Percentiles rank a stretch among this genome's conserved stretches.
phyloP scores from a whole-genome alignment of 2,329 filamentous ascomycete genomes.

The Fusarium anguioides region DNA sequence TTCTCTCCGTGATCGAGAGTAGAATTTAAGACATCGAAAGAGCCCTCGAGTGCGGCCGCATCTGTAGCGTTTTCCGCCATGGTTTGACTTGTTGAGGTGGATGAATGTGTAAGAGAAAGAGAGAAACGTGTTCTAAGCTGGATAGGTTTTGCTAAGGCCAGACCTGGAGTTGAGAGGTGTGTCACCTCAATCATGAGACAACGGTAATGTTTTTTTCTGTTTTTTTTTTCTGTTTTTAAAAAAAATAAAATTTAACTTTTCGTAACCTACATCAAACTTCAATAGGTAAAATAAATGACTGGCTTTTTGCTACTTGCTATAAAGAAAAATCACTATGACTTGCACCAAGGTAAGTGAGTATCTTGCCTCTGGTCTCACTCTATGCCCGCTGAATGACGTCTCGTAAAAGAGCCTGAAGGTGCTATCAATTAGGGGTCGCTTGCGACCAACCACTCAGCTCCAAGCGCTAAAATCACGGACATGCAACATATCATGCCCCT shows the following conservation, averaged over 20 bases:
- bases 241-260: no score
- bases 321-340: background rate
- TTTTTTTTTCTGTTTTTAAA: no score
- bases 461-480: background rate
- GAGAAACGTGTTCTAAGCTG: constrained; percentile 41
- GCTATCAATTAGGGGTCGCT: background rate
- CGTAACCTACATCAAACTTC: background rate
- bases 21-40: constrained; percentile 47
- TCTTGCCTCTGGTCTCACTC: no score
- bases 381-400: constrained; percentile 21
- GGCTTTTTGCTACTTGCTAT: background rate
- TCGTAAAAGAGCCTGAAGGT: background rate
- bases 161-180: background rate
- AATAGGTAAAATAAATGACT: background rate
- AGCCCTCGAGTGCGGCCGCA: constrained; percentile 19
- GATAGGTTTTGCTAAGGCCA: background rate
- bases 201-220: no score
- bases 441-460: constrained; percentile 16
- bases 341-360: no score
- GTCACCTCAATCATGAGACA: background rate
- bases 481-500: constrained; percentile 19
- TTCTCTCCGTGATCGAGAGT: constrained; percentile 41
- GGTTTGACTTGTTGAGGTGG: background rate
- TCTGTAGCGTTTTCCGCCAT: constrained; percentile 44
- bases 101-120: background rate